These are phyloP conservation scores for Taxillus chinensis DNA, from an alignment of 164 flowering plant genomes.

Conservation along the genomic window DNA sequence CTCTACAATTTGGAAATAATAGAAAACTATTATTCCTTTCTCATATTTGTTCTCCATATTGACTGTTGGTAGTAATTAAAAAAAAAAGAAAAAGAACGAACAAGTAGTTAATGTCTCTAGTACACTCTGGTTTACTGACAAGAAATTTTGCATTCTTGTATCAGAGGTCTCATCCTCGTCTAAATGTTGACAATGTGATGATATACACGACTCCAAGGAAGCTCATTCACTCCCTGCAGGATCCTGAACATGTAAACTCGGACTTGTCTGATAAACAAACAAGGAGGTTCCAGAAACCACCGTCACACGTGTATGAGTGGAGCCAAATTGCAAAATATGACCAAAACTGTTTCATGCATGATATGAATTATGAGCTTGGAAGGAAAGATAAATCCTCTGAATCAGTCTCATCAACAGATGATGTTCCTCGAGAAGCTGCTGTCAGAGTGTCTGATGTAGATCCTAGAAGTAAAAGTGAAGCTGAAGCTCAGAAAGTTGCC, in stretches of 20 bases:
- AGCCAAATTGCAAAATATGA: conserved; percentile 25
- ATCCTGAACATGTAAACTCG: conserved; percentile 20
- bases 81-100: no score
- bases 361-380: conserved; percentile 11
- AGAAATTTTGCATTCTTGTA: conserved; percentile 6
- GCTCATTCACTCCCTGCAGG: conserved; percentile 72
- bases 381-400: conserved; percentile 26
- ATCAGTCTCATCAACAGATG: conserved; percentile 56
- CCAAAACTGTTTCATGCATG: conserved; percentile 15
- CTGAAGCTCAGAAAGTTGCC: not conserved
- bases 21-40: no score
- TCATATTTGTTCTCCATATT: no score
- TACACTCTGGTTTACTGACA: no score
- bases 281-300: conserved; percentile 33
- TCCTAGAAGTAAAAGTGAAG: conserved; percentile 12
- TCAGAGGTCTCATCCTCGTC: conserved; percentile 47
- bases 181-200: conserved; percentile 42
- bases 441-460: conserved; percentile 7
- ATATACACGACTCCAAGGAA: conserved; percentile 71
- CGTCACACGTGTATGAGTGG: conserved; percentile 22
- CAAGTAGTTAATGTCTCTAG: no score
- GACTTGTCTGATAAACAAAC: conserved; percentile 24
- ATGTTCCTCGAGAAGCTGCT: conserved; percentile 13
- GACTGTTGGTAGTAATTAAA: no score
- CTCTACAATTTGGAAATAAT: no score